Conservation (phyloP, 2,329 filamentous ascomycete genomes). For the Epichloe amarillans region DNA sequence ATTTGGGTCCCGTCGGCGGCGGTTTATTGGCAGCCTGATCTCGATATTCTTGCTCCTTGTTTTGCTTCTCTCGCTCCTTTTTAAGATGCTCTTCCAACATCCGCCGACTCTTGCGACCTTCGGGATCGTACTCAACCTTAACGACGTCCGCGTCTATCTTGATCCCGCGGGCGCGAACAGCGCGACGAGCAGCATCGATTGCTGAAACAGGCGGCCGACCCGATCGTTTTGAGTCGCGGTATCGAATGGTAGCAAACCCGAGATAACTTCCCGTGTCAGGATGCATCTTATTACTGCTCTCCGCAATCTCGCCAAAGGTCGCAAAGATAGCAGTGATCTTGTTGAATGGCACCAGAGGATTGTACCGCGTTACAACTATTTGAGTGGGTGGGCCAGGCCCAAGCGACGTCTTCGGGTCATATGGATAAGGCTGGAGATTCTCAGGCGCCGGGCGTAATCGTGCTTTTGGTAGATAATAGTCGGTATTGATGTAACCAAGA, state of each 20-base stretch:
- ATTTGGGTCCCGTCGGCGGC: slow-evolving; percentile 26
- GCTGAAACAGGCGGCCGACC: slow-evolving; percentile 43
- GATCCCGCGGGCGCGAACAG: slow-evolving; percentile 62
- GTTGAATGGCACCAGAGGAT: slow-evolving; percentile 70
- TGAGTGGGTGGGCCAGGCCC: slow-evolving; percentile 83
- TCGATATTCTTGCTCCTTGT: slow-evolving; percentile 21
- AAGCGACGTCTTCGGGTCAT: slow-evolving; percentile 71
- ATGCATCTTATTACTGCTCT: slow-evolving; percentile 88
- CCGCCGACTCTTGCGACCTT: slow-evolving; percentile 68
- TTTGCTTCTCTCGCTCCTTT: slow-evolving; percentile 50
- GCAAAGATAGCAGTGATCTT: slow-evolving; percentile 66
- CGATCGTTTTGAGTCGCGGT: slow-evolving; percentile 53
- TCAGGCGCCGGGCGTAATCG: slow-evolving; percentile 63
- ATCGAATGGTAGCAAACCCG: slow-evolving; percentile 84
- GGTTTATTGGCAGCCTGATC: slow-evolving; percentile 17
- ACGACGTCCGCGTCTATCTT: slow-evolving; percentile 68
- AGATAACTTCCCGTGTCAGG: slow-evolving; percentile 88
- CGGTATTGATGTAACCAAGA: slow-evolving; percentile 54
- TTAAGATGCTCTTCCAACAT: slow-evolving; percentile 65
- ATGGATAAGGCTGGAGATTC: slow-evolving; percentile 66
- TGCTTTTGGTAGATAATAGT: slow-evolving; percentile 57
- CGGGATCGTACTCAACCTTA: slow-evolving; percentile 76
- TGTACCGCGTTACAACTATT: slow-evolving; percentile 91
- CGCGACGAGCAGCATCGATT: slow-evolving; percentile 67
- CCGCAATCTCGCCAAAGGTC: slow-evolving; percentile 74